Conservation (phyloP, 73 alveolate genomes). For the Paramecium octaurelia region DNA sequence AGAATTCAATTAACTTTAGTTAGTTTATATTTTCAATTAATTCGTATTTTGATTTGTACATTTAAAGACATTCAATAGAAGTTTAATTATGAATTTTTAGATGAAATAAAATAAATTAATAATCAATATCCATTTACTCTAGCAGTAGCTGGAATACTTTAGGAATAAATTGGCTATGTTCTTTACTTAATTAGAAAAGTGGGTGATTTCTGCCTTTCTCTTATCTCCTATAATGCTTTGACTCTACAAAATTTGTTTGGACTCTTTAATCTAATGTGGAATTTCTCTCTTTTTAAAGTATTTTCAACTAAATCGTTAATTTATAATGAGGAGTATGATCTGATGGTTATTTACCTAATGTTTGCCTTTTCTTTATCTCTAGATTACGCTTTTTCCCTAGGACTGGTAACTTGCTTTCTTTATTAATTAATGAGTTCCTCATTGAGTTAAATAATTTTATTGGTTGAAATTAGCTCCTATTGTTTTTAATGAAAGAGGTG, state of each 20-base stretch:
- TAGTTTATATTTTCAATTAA: no score
- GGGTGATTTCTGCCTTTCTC: neutral
- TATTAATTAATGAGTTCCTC: neutral
- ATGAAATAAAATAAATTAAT: neutral
- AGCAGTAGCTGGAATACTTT: neutral
- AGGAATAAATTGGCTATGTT: neutral
- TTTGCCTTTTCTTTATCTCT: neutral
- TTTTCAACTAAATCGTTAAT: neutral
- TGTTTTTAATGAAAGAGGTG: neutral
- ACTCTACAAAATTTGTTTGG: neutral
- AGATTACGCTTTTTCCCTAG: neutral
- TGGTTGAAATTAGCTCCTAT: neutral
- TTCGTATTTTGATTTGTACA: neutral
- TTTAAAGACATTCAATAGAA: neutral
- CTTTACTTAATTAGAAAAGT: neutral
- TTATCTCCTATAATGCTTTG: neutral
- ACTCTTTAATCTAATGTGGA: neutral
- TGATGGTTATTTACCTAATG: neutral
- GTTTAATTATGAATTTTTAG: neutral
- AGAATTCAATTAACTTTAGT: neutral
- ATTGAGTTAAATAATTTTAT: neutral
- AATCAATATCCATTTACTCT: neutral
- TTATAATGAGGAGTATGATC: neutral
- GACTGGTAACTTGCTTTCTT: neutral
- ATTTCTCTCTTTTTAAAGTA: neutral